These are phyloP conservation scores for Tulasnella calospora DNA, from an alignment of 768 basidiomycete species.

Conservation along the genomic window DNA sequence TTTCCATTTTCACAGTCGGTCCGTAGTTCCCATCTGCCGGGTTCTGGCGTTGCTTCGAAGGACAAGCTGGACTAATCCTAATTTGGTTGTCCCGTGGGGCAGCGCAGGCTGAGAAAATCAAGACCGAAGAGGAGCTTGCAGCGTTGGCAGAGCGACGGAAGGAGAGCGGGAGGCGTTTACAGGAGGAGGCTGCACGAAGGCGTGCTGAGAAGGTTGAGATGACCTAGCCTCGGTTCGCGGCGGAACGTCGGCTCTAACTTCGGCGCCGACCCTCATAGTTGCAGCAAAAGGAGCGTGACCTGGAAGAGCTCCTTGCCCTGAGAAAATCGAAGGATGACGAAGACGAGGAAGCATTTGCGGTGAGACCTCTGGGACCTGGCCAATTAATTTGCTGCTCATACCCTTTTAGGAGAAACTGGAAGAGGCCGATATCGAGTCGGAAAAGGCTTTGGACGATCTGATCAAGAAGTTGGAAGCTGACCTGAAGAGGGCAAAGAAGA, in stretches of 20 bases:
- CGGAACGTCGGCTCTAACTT: conserved; percentile 3
- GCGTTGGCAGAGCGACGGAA: conserved; percentile 69
- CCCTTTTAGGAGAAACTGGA: conserved; percentile 29
- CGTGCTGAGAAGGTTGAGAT: conserved; percentile 71
- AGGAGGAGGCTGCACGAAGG: conserved; percentile 84
- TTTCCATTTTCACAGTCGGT: conserved; percentile 66
- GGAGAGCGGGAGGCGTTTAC: conserved; percentile 82
- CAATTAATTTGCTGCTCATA: not conserved
- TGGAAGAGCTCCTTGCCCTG: conserved; percentile 59
- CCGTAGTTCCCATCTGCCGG: conserved; percentile 22
- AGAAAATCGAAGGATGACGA: conserved; percentile 56
- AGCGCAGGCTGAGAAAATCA: conserved; percentile 52
- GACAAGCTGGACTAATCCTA: not conserved
- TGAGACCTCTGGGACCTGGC: conserved; percentile 14
- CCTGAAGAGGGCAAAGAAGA: conserved; percentile 72
- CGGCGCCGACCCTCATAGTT: conserved; percentile 45
- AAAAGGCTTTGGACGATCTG: conserved; percentile 58
- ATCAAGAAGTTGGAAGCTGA: conserved; percentile 83
- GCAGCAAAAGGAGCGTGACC: conserved; percentile 66
- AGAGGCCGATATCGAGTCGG: conserved; percentile 59
- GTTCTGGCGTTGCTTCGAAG: not conserved
- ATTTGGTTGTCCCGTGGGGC: conserved; percentile 5
- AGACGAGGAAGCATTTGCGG: conserved; percentile 58
- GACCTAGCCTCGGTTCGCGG: not conserved
- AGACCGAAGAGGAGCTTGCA: conserved; percentile 84